Base-by-base conservation (phyloP, 31 red algal species). In the Asparagopsis taxiformis region DNA sequence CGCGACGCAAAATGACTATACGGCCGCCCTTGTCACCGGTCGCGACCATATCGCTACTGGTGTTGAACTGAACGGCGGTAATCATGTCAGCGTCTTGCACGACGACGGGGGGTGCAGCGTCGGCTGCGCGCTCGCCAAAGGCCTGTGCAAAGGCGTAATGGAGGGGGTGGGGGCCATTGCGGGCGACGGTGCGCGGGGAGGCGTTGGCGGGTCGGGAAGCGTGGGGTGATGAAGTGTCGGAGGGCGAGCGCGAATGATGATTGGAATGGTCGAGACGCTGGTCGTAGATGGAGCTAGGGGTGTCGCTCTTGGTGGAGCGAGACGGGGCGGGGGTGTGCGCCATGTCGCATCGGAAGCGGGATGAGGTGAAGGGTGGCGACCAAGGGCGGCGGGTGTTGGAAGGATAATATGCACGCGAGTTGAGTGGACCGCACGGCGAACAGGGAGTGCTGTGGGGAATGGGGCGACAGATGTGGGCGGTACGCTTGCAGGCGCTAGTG, bases 31-130 rank as follows among this genome's bases (percentile, higher is more conserved):
- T 60, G 51, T 94, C 83, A 21, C 91, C 91, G 2, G 83, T 88
- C 8, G 91, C 83, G 51, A 94, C 51, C 66, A 94, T 66, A 13
- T 88, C 83, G n/a, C 72, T 79, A 17, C 53, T 53, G 52, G 67
- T 21, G 28, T 46, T 73, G 51, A 94, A 94, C 8, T 55, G 57
- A 4, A 94, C 70, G 19, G 91, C 75, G 30, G 76, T 77, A 26
- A 88, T 94, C 56, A 94, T 55, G 61, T 94, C 91, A 64, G 62
- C 75, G 30, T 94, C 91, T 22, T 84, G 56, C 22, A 81, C 80
- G 22, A 34, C 38, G 24, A 52, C 31, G 11, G 34, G n/a, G 3
- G 57, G 73, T 8, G n/a, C 7, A 8, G 23, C 38, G 35, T 71
- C 63, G 35, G 23, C 41, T 21, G 43, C 52, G 0, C 80, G 80